Percentiles rank a stretch among this genome's conserved stretches.
Conservation (phyloP, 2,329 filamentous ascomycete species). For the Chrysoporthe puriensis region DNA sequence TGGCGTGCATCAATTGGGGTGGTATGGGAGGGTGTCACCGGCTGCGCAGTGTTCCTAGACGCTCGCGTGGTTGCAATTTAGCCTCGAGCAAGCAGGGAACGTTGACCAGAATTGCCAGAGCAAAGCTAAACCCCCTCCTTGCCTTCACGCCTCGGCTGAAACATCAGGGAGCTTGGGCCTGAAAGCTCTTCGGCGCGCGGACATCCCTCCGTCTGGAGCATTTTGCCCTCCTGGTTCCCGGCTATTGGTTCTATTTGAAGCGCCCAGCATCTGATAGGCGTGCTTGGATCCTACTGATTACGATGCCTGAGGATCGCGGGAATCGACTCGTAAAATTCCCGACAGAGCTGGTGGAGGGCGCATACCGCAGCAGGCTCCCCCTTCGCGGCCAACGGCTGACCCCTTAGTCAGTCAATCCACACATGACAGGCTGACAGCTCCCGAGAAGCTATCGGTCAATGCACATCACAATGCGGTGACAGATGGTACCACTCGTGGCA, state of each 20-base stretch:
- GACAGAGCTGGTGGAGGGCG: background rate
- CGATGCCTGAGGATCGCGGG: background rate
- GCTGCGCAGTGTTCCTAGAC: conserved; percentile 9
- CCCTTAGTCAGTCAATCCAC: background rate
- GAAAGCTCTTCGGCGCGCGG: background rate
- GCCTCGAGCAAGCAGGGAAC: conserved; percentile 14
- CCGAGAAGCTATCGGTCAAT: background rate
- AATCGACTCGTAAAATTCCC: too few species aligned
- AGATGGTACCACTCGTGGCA: background rate
- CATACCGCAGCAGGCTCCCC: background rate
- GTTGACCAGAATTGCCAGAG: conserved; percentile 5
- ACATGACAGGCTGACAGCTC: background rate
- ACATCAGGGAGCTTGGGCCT: conserved; percentile 18
- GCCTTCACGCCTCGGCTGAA: conserved; percentile 21
- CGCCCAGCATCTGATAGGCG: background rate
- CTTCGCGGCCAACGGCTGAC: background rate
- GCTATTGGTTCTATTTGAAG: background rate
- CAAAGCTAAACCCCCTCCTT: conserved; percentile 12
- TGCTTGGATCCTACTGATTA: background rate
- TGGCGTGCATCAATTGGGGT: background rate
- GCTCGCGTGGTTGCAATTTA: conserved; percentile 21
- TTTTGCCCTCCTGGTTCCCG: background rate
- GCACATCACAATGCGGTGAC: background rate
- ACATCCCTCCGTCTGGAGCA: background rate
- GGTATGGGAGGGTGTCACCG: conserved; percentile 7